Conservation (phyloP, 257 asterid species). For the Sherardia arvensis region DNA sequence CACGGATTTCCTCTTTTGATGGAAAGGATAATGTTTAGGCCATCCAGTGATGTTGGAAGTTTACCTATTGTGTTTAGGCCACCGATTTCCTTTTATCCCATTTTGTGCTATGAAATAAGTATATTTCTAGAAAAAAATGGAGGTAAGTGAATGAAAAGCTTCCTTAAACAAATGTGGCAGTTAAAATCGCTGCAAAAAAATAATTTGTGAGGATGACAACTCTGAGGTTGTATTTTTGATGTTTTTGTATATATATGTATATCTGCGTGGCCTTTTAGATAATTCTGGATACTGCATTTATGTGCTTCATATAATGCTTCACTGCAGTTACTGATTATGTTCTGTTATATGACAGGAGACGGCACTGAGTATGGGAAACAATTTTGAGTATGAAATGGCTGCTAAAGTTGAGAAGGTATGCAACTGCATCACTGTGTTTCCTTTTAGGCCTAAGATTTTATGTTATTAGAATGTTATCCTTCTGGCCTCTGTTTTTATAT, state of each 20-base stretch:
- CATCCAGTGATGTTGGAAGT: background rate
- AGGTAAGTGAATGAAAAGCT: background rate
- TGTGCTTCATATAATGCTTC: background rate
- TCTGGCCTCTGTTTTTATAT: background rate
- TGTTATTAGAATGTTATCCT: background rate
- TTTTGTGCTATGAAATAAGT: no score
- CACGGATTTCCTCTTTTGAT: background rate
- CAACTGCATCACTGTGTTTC: background rate
- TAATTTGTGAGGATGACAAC: background rate
- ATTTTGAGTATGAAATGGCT: slow-evolving; percentile 71
- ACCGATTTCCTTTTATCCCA: background rate
- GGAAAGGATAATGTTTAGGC: background rate
- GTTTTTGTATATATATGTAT: no score
- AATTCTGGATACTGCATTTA: background rate
- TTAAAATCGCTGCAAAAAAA: background rate
- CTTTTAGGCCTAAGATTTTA: slow-evolving; percentile 9
- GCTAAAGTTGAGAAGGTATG: slow-evolving; percentile 82
- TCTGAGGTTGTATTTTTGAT: background rate
- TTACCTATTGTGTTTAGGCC: no score
- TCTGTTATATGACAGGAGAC: slow-evolving; percentile 42
- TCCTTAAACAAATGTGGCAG: background rate
- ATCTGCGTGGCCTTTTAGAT: background rate
- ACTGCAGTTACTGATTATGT: slow-evolving; percentile 8
- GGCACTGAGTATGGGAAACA: slow-evolving; percentile 88
- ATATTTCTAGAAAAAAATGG: no score